A percentile compares a stretch with the other conserved stretches of the same genome.
Evolutionary conservation across 805 yeast species (phyloP).

Genomic region (Candida fluviatilis): DNA sequence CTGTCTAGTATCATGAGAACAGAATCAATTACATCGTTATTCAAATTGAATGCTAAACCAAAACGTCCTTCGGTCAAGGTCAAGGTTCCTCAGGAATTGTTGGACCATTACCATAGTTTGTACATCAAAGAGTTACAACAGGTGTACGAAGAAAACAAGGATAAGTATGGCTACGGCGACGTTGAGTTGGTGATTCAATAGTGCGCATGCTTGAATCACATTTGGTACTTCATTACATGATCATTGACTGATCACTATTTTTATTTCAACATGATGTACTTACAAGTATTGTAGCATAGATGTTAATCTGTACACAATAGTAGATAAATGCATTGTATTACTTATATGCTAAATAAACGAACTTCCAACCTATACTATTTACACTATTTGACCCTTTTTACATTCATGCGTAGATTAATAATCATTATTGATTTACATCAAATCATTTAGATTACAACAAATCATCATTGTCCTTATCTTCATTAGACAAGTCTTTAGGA

Average conservation of each 20-base stretch:
- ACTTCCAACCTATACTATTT: background rate
- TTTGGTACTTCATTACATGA: too few species aligned
- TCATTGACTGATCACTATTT: constrained; percentile 1
- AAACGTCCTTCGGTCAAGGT: constrained; percentile 16
- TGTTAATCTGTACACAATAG: too few species aligned
- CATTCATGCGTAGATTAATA: background rate
- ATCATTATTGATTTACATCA: too few species aligned
- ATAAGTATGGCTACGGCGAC: constrained; percentile 47
- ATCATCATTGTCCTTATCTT: constrained; percentile 2
- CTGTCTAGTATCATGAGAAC: constrained; percentile 7
- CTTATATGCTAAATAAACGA: background rate
- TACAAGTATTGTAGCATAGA: too few species aligned
- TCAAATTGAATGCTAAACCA: constrained; percentile 14
- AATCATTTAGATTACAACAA: background rate
- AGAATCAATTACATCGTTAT: constrained; percentile 27
- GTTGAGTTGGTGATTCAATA: constrained; percentile 37
- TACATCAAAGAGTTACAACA: constrained; percentile 62
- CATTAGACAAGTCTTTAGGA: constrained; percentile 9
- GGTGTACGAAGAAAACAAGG: constrained; percentile 66
- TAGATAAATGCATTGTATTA: background rate
- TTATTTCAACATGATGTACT: too few species aligned
- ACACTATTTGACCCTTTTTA: too few species aligned
- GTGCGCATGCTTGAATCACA: too few species aligned
- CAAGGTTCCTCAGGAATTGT: constrained; percentile 35
- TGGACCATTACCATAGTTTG: constrained; percentile 67